phyloP scores from a whole-genome alignment of 768 basidiomycete species.

The Wakefieldia striispora region DNA sequence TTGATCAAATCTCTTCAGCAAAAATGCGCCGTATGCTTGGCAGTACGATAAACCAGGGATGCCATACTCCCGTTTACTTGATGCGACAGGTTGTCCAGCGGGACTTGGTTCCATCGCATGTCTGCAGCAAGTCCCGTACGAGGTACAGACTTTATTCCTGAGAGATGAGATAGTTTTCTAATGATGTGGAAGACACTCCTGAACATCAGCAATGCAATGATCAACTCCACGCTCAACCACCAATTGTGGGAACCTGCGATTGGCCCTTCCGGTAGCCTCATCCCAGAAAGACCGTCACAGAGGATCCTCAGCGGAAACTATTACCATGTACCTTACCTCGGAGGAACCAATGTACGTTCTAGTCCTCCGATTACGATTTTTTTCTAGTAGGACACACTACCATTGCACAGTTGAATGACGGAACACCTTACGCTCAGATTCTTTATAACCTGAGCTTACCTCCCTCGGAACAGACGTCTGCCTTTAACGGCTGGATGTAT shows the following conservation, averaged over 20 bases:
- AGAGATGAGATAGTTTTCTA: neutral
- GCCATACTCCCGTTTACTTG: slow-evolving; percentile 46
- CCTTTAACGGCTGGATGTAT: slow-evolving; percentile 48
- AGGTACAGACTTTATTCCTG: slow-evolving; percentile 3
- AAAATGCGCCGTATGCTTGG: slow-evolving; percentile 44
- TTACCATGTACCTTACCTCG: slow-evolving; percentile 51
- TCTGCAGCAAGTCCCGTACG: slow-evolving; percentile 28
- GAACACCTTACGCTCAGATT: slow-evolving; percentile 2
- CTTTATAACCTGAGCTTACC: slow-evolving; percentile 40
- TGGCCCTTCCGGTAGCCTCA: slow-evolving; percentile 49
- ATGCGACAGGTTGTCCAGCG: slow-evolving; percentile 44
- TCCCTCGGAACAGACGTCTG: slow-evolving; percentile 38
- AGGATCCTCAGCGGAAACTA: slow-evolving; percentile 48
- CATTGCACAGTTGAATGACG: slow-evolving; percentile 14
- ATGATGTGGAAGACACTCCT: slow-evolving; percentile 40
- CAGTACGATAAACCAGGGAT: slow-evolving; percentile 52
- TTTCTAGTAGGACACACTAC: neutral
- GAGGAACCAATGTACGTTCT: slow-evolving; percentile 50
- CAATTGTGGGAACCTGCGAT: slow-evolving; percentile 60
- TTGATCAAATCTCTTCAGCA: slow-evolving; percentile 34
- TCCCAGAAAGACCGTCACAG: slow-evolving; percentile 44
- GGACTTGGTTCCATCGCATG: slow-evolving; percentile 41
- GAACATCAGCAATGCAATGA: slow-evolving; percentile 47
- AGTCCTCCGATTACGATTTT: neutral
- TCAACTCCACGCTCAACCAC: slow-evolving; percentile 41